These are phyloP conservation scores for Lasiodiplodia citricola DNA, from an alignment of 2,329 filamentous ascomycete species.

Conservation along the genomic window DNA sequence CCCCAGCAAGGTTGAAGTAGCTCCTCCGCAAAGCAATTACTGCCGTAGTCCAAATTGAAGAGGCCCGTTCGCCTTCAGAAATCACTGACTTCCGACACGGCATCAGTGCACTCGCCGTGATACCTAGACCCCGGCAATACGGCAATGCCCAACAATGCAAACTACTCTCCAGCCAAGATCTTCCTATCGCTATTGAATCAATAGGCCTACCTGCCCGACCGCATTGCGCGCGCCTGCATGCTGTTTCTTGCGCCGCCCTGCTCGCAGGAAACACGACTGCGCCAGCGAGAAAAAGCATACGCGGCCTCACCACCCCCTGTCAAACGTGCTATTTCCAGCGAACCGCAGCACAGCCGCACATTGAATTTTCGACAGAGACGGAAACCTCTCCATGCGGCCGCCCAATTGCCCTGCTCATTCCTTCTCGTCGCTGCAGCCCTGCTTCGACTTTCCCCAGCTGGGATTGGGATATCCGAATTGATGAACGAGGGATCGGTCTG, in stretches of 20 bases:
- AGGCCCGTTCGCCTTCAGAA: background rate
- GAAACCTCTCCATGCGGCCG: slow-evolving; percentile 3
- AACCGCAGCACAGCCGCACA: slow-evolving; percentile 19
- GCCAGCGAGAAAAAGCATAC: slow-evolving; percentile 9
- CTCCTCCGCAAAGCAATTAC: slow-evolving; percentile 10
- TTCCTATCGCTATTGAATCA: background rate
- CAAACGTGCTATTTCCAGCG: slow-evolving; percentile 18
- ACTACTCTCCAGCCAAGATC: background rate
- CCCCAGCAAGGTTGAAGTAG: slow-evolving; percentile 3
- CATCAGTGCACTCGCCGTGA: background rate
- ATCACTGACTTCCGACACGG: slow-evolving; percentile 3
- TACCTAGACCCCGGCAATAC: background rate
- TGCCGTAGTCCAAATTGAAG: slow-evolving; percentile 3
- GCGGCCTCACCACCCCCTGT: slow-evolving; percentile 18
- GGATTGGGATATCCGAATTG: background rate
- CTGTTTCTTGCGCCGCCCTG: background rate
- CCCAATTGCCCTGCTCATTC: background rate
- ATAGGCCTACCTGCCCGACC: background rate
- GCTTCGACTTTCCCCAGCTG: background rate
- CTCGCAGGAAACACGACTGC: slow-evolving; percentile 11
- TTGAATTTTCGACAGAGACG: slow-evolving; percentile 2
- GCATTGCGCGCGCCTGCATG: background rate
- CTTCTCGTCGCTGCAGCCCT: background rate
- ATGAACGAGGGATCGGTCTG: slow-evolving; percentile 5
- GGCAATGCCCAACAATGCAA: slow-evolving; percentile 1